Percentiles rank a stretch among this genome's conserved stretches.
phyloP scores from a whole-genome alignment of 2,329 filamentous ascomycete species.

The Aspergillus transmontanensis region DNA sequence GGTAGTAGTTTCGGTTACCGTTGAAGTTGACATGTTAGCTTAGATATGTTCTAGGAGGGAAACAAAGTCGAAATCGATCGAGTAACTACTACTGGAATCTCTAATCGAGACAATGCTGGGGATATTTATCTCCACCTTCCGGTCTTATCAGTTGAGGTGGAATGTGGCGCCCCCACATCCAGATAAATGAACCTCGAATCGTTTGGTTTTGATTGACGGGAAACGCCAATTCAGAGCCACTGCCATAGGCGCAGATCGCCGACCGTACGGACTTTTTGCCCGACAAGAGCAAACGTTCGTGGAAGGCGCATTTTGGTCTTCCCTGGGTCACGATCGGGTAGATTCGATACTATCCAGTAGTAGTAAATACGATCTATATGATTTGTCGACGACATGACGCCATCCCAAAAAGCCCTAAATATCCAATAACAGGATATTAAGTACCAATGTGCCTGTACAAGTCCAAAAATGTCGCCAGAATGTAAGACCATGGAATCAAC shows the following conservation, averaged over 20 bases:
- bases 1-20: constrained; percentile 10
- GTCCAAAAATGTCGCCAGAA: constrained; percentile 1
- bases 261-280: constrained; percentile 3
- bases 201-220: not conserved
- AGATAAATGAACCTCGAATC: not conserved
- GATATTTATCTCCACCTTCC: not conserved
- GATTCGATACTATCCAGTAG: not conserved
- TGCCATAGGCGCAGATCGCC: constrained; percentile 15
- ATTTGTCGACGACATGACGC: not conserved
- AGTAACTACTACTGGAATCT: not conserved
- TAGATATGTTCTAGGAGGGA: not conserved
- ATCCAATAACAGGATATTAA: not conserved
- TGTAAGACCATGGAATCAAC: not conserved
- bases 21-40: constrained; percentile 15
- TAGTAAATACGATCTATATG: not conserved
- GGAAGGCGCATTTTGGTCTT: constrained; percentile 3
- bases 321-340: not conserved
- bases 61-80: not conserved
- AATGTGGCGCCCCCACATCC: not conserved
- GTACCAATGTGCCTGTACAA: constrained; percentile 8
- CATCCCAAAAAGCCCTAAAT: not conserved
- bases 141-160: not conserved
- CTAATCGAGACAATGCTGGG: not conserved
- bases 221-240: not conserved
- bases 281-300: not conserved